Evolutionary conservation across 148 eudicot genomes (phyloP), one percentile per base, ranked within the genome.

Genomic region (Linanthus parryae): DNA sequence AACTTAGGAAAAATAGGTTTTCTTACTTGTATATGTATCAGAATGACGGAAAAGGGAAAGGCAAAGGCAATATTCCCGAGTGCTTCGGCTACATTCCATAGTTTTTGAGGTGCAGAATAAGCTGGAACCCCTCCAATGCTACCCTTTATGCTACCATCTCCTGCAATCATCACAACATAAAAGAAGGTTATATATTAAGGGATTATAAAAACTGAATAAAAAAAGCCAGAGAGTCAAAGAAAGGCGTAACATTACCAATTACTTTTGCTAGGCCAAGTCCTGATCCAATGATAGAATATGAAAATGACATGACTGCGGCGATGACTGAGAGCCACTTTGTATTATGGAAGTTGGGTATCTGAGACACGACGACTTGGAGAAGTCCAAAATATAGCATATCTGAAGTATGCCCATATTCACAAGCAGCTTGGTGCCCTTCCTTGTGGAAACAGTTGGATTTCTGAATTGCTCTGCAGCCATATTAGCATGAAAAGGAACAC

Each of bases 11-110:
- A n/a, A n/a, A n/a, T n/a, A n/a, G n/a, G n/a, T n/a, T n/a, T n/a
- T 10, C 38, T 11, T 26, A 91, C 95, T 87, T 78, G 88, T 67
- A 87, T 79, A 46, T 91, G 84, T 15, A 86, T 66, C 28, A 83
- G 66, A 47, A 86, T 75, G 31, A 73, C 19, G 8, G 94, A 73
- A 60, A 69, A 89, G 8, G 94, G 83, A 58, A 59, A 87, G 59
- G 96, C 95, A 79, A 87, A 91, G 35, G 94, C 94, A 52, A 87
- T 75, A 68, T 83, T 90, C 39, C 98, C 98, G 15, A 91, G 52
- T 37, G 89, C 89, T 79, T 83, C 89, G 47, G 83, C 67, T 14
- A 81, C 76, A 25, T 66, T 51, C 89, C 94, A 91, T 27, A 79
- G 66, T 77, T 91, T 91, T 17, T 83, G 65, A 55, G 75, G 40